Conservation (phyloP, 495 filamentous ascomycete species). For the Aspergillus coremiiformis region DNA sequence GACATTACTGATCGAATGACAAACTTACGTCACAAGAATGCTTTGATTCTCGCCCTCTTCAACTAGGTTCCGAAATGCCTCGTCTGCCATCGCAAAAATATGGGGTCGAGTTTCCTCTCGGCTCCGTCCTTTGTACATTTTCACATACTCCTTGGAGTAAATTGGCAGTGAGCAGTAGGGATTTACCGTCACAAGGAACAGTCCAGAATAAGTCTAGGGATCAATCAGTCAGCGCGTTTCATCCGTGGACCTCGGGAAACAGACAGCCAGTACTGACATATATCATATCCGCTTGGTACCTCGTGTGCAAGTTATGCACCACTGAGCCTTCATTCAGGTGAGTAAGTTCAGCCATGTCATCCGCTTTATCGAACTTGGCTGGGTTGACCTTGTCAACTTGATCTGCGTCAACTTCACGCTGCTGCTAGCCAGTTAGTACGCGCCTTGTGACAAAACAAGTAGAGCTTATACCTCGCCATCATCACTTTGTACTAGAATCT, state of each 20-base stretch:
- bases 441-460: background rate
- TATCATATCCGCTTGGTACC: conserved; percentile 92
- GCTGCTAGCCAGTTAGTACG: conserved; percentile 41
- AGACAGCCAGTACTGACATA: conserved; percentile 50
- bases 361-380: conserved; percentile 97
- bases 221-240: conserved; percentile 3
- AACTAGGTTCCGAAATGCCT: conserved; percentile 90
- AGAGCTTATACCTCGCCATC: conserved; percentile 69
- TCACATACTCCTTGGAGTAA: conserved; percentile 93
- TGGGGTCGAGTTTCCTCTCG: conserved; percentile 94
- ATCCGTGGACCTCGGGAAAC: background rate
- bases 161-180: conserved; percentile 93
- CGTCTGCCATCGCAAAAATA: conserved; percentile 97
- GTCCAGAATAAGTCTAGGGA: conserved; percentile 79
- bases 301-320: conserved; percentile 88
- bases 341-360: conserved; percentile 98
- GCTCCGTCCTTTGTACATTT: conserved; percentile 87
- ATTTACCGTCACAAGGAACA: conserved; percentile 96
- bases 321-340: conserved; percentile 97
- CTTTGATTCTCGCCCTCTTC: conserved; percentile 95
- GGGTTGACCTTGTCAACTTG: conserved; percentile 98
- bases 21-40: conserved; percentile 78
- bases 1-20: background rate
- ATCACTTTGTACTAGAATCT: conserved; percentile 81
- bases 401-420: conserved; percentile 77